Evolutionary conservation across 2,329 filamentous ascomycete species (phyloP).

Genomic region (Aureobasidium sp.): DNA sequence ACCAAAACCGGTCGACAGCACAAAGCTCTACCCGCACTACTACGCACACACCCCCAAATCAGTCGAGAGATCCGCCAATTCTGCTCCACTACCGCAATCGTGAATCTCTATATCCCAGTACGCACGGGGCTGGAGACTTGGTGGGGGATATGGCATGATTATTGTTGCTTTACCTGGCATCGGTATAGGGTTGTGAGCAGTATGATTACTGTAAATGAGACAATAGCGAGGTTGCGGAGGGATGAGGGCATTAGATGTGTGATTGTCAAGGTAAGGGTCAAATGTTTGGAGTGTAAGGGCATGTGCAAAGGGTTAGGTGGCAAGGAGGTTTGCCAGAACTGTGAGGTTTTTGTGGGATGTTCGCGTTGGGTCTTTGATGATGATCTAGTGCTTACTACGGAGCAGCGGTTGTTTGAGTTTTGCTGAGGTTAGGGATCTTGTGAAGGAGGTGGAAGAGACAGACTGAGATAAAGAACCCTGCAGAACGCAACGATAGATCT

Average conservation of each 20-base stretch:
- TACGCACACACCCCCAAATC: background rate
- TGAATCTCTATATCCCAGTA: background rate
- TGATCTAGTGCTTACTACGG: background rate
- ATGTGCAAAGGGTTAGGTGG: background rate
- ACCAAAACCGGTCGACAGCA: background rate
- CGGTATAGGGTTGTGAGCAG: background rate
- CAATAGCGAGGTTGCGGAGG: background rate
- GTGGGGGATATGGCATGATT: too few relatives aligned
- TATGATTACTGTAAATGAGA: background rate
- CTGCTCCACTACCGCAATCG: background rate
- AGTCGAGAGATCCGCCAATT: background rate
- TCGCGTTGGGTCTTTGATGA: background rate
- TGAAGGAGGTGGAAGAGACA: background rate
- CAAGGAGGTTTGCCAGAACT: background rate
- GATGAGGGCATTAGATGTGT: background rate
- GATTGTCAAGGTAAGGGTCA: background rate
- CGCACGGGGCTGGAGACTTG: background rate
- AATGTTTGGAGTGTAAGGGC: background rate
- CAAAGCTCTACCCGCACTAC: background rate
- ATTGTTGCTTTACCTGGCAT: background rate
- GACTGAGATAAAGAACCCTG: background rate
- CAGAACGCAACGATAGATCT: too few relatives aligned
- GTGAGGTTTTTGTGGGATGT: background rate
- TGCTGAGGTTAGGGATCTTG: background rate
- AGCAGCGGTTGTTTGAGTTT: background rate